A percentile compares a stretch with the other conserved stretches of the same genome.
Conservation (phyloP, 495 filamentous ascomycete genomes). For the Neurospora intermedia region DNA sequence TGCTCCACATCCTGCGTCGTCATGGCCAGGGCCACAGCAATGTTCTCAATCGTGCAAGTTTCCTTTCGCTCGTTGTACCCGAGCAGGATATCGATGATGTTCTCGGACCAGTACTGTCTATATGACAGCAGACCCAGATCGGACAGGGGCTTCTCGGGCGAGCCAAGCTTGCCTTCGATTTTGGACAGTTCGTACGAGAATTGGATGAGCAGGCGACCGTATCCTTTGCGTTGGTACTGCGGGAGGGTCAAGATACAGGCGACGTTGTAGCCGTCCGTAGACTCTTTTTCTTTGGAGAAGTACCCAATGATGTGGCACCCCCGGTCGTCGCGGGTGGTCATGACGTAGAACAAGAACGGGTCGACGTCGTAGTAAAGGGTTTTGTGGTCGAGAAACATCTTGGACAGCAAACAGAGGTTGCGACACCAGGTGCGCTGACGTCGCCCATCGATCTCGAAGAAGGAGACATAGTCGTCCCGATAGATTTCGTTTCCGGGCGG, state of each 20-base stretch:
- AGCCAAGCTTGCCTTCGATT: constrained; percentile 86
- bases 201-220: constrained; percentile 83
- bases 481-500: constrained; percentile 98
- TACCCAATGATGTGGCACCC: constrained; percentile 93
- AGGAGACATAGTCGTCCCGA: constrained; percentile 84
- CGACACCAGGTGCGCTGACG: constrained; percentile 96
- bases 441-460: constrained; percentile 94
- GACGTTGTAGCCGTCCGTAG: constrained; percentile 90
- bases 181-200: constrained; percentile 98
- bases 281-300: constrained; percentile 97
- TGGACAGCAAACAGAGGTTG: constrained; percentile 86
- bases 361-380: constrained; percentile 99
- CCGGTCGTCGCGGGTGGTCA: constrained; percentile 75
- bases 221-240: constrained; percentile 90
- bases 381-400: constrained; percentile 97
- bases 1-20: constrained; percentile 91
- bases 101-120: constrained; percentile 93
- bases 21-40: constrained; percentile 76
- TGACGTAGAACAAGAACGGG: constrained; percentile 97
- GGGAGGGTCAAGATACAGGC: constrained; percentile 95
- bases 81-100: constrained; percentile 72
- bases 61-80: constrained; percentile 49
- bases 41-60: constrained; percentile 67
- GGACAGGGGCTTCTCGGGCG: constrained; percentile 90
- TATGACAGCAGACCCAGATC: constrained; percentile 89